These are phyloP conservation scores for Suhomyces sp. DNA, from an alignment of 805 yeast genomes.

Conservation along the genomic window DNA sequence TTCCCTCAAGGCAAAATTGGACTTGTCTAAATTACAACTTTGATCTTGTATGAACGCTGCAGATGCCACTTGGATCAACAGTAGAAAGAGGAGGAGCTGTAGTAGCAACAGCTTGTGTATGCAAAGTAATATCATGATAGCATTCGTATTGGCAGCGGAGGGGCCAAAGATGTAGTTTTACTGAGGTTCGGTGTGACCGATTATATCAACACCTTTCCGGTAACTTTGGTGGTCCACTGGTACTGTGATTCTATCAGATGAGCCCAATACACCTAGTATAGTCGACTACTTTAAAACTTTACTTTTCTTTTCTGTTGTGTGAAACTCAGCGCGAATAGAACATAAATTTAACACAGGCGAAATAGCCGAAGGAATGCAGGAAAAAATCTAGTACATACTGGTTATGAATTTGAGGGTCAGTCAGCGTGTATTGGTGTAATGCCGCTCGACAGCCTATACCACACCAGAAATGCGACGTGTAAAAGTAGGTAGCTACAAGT, in stretches of 20 bases:
- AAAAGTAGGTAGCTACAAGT: neutral
- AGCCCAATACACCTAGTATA: no score
- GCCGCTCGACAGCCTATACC: neutral
- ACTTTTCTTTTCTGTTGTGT: neutral
- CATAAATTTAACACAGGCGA: neutral
- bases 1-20: constrained; percentile 14
- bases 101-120: neutral
- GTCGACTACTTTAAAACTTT: neutral
- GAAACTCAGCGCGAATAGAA: neutral
- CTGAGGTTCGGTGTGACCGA: neutral
- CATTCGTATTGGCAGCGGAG: neutral
- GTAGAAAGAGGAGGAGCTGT: neutral
- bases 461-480: neutral
- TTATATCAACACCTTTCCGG: neutral
- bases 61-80: neutral
- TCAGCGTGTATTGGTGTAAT: neutral
- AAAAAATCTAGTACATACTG: no score
- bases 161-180: neutral
- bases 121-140: neutral
- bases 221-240: neutral
- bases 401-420: neutral
- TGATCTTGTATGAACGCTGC: neutral
- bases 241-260: neutral
- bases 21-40: neutral
- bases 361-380: neutral